Base-by-base conservation (phyloP, 495 filamentous ascomycete genomes). In the Trichoderma reesei region DNA sequence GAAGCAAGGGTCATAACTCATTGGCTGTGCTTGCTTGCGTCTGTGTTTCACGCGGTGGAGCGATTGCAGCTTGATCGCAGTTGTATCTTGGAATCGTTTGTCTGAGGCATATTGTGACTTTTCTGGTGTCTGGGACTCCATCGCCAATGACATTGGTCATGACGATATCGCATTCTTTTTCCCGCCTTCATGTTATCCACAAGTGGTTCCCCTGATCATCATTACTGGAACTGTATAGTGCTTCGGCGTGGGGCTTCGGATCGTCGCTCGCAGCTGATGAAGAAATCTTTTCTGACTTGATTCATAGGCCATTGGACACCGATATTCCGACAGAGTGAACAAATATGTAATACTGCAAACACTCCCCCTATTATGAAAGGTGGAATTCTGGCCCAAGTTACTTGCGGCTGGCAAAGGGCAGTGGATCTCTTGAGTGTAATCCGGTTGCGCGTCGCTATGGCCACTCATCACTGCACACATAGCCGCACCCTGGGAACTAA, bases 131-230 rank as follows among this genome's bases (percentile, higher is more conserved):
- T 26, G 1, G 26, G 0, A 1, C 1, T 56, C 34, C 51, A 14
- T 56, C 8, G 31, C 11, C 11, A 5, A 56, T 56, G 26, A 56
- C 31, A n/a, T 33, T 33, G 8, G 5, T 34, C 51, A 33, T 14
- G 26, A 26, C 26, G 26, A 26, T 26, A 26, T 26, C 26, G 26
- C 26, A 26, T 26, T 26, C 26, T 26, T 26, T 26, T 26, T 26
- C 26, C 26, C 51, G 51, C 18, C 51, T 26, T 56, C 3, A 10
- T 56, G 11, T 34, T 31, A 56, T 56, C 51, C 51, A 56, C 51
- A 56, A 9, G 51, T 56, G 51, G 51, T 11, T 20, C 51, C 51
- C 51, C 51, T 56, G 51, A 56, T 16, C 18, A 56, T 56, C 51
- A 33, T 56, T 56, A 10, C 26, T 10, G 4, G 9, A 56, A 56